Base-by-base conservation (phyloP, 306 rosid species). In the Aeschynomene evenia region DNA sequence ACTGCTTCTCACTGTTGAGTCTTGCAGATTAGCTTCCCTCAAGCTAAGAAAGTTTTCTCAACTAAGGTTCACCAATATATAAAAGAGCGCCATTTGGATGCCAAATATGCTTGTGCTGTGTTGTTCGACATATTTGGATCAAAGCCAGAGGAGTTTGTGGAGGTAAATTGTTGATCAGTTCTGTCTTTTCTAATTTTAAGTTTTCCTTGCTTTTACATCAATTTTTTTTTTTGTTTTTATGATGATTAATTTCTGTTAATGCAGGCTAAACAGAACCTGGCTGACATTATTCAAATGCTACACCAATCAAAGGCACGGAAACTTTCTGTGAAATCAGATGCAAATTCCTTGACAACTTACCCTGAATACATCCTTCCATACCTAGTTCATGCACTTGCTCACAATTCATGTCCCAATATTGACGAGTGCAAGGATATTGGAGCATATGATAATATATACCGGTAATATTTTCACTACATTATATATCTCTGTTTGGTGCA, bases 221-320 rank as follows among this genome's bases (percentile, higher is more conserved):
- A 51, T 26, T 26, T 26, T 26, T 26, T 43, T 48, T 61, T 74
- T 26, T 56, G 65, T 68, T 68, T 70, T 60, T 34, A 37, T 75
- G 40, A 39, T 79, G 49, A 31, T 13, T 39, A 28, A 43, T 74
- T 21, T 77, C 61, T 80, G 74, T 71, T 77, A 24, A 81, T 67
- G 73, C 86, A 95, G 99, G 88, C 79, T 74, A 95, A 82, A 63
- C 97, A 89, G 70, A 85, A 84, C 74, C 77, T 95, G 71, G 78
- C 82, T 58, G 99, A 95, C 80, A 86, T 95, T 80, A 81, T 95
- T 84, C 99, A 89, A 79, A 89, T 89, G 95, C 87, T 72, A 80
- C 86, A 89, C 77, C 99, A 86, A 76, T 72, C 88, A 6, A 95
- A 87, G 85, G 86, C 91, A 15, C 88, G 92, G 0, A 91, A 91